Conservation (phyloP, 371 early-diverging fungal species). For the Dichotomocladium elegans region DNA sequence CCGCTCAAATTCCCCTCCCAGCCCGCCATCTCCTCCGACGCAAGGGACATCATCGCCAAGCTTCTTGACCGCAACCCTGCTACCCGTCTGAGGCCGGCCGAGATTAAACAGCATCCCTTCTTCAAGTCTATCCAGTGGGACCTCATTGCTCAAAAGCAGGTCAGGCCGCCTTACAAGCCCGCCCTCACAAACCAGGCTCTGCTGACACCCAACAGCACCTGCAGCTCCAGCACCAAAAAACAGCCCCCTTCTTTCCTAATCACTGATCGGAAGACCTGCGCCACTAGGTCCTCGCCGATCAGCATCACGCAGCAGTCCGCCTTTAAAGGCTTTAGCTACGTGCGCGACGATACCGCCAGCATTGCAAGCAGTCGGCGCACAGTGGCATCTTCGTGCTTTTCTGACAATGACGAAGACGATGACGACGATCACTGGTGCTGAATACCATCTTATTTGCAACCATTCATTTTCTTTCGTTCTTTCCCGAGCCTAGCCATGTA, state of each 20-base stretch:
- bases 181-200: conserved; percentile 1
- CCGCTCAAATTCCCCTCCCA: conserved; percentile 16
- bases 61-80: conserved; percentile 74
- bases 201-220: conserved; percentile 1
- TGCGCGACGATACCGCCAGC: conserved; percentile 15
- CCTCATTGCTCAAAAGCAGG: conserved; percentile 52
- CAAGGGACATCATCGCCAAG: conserved; percentile 63
- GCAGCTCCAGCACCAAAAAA: conserved; percentile 4
- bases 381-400: conserved; percentile 8
- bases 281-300: conserved; percentile 2
- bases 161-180: conserved; percentile 55
- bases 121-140: conserved; percentile 74
- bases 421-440: no score
- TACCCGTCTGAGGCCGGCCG: conserved; percentile 56
- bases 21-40: conserved; percentile 48
- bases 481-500: no score
- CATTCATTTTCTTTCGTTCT: background rate
- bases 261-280: conserved; percentile 4
- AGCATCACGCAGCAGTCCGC: conserved; percentile 24
- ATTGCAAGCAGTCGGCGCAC: conserved; percentile 15
- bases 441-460: background rate
- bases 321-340: conserved; percentile 35
- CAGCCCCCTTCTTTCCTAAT: conserved; percentile 10
- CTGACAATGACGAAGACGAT: conserved; percentile 20
- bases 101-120: conserved; percentile 74